A percentile compares a stretch with the other conserved stretches of the same genome.
Conservation (phyloP, 345 rosid genomes). For the Jatropha curcas region DNA sequence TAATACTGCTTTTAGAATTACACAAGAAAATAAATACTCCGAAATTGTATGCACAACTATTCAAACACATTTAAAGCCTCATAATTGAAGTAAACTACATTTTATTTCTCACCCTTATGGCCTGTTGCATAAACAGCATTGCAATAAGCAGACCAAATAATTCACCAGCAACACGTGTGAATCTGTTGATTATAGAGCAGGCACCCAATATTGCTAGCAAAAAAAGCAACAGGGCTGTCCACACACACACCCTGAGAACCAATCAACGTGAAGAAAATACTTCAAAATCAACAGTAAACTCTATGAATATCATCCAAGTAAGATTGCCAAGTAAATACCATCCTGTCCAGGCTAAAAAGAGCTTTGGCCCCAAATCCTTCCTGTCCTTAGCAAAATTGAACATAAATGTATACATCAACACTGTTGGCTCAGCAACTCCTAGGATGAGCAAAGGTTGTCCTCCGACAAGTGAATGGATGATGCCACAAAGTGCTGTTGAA, state of each 20-base stretch:
- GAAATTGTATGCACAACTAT: not conserved
- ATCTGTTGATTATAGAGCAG: conserved; percentile 88
- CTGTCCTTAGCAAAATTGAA: conserved; percentile 81
- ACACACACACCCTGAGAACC: conserved; percentile 78
- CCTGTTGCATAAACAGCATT: conserved; percentile 94
- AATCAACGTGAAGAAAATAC: not conserved
- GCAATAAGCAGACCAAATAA: conserved; percentile 91
- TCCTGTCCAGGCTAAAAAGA: conserved; percentile 93
- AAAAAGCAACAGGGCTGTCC: conserved; percentile 90
- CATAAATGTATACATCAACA: conserved; percentile 94
- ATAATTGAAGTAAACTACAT: not conserved
- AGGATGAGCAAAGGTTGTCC: conserved; percentile 93
- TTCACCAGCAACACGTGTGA: conserved; percentile 92
- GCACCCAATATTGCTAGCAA: conserved; percentile 84
- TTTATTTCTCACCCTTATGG: conserved; percentile 62
- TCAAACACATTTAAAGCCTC: conserved; percentile 10
- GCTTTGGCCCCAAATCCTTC: conserved; percentile 71
- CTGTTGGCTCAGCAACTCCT: conserved; percentile 99
- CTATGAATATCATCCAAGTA: conserved; percentile 1
- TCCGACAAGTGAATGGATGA: conserved; percentile 79
- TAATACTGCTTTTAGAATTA: not conserved
- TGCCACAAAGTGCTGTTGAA: conserved; percentile 89
- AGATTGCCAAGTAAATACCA: conserved; percentile 51
- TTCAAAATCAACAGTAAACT: conserved; percentile 12
- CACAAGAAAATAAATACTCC: not conserved